phyloP scores from a whole-genome alignment of 2,329 filamentous ascomycete species.

The Cephalotrichum gorgonifer region DNA sequence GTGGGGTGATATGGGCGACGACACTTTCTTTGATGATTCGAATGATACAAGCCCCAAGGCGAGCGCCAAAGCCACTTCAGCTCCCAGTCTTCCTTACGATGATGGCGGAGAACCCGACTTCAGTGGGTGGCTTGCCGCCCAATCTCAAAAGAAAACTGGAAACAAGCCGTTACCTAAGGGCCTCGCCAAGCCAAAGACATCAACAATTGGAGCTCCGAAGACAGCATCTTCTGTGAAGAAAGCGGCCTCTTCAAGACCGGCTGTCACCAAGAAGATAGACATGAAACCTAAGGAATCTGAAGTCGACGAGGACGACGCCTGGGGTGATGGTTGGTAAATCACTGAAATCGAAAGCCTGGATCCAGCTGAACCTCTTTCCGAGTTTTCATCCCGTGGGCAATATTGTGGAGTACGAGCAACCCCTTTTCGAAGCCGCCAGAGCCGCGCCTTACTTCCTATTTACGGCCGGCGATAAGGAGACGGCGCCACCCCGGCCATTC shows the following conservation, averaged over 20 bases:
- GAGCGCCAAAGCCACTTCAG: slow-evolving; percentile 13
- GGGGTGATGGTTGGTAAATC: slow-evolving; percentile 48
- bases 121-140: slow-evolving; percentile 85
- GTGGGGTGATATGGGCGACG: slow-evolving; percentile 59
- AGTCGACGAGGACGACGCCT: slow-evolving; percentile 55
- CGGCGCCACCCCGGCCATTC: too few species aligned
- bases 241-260: slow-evolving; percentile 11
- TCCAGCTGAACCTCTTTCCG: background rate
- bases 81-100: slow-evolving; percentile 7
- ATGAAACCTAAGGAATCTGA: slow-evolving; percentile 51
- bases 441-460: too few species aligned
- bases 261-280: slow-evolving; percentile 55
- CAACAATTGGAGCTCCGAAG: slow-evolving; percentile 22
- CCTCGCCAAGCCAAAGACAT: slow-evolving; percentile 36
- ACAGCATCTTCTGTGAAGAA: slow-evolving; percentile 31
- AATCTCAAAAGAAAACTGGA: slow-evolving; percentile 61
- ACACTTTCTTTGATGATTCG: slow-evolving; percentile 21
- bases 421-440: too few species aligned
- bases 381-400: background rate
- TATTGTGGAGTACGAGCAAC: background rate
- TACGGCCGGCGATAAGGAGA: too few species aligned
- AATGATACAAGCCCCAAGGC: slow-evolving; percentile 28
- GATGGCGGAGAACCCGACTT: slow-evolving; percentile 93
- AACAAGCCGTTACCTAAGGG: slow-evolving; percentile 73
- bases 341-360: background rate